These are phyloP conservation scores for Grigorovia transvaalensis DNA, from an alignment of 805 yeast species.

Conservation along the genomic window DNA sequence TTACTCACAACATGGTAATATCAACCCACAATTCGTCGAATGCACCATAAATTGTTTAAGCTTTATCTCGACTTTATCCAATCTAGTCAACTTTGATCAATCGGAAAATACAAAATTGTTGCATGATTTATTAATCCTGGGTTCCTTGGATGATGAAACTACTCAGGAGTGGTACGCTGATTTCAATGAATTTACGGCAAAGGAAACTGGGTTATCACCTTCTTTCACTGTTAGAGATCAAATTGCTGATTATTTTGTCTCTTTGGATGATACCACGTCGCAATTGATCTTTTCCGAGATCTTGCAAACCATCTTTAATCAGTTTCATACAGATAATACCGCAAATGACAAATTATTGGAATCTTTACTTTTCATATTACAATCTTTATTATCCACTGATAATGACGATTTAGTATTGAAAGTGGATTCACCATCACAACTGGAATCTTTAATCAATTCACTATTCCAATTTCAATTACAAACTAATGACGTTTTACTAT, in stretches of 20 bases:
- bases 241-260: conserved; percentile 44
- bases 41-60: conserved; percentile 16
- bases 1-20: background rate
- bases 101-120: conserved; percentile 10
- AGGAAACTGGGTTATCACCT: conserved; percentile 58
- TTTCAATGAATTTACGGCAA: conserved; percentile 60
- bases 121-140: conserved; percentile 29
- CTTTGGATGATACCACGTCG: conserved; percentile 28
- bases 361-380: conserved; percentile 17
- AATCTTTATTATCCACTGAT: conserved; percentile 12
- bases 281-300: conserved; percentile 2
- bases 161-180: conserved; percentile 47
- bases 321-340: background rate
- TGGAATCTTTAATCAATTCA: conserved; percentile 6
- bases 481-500: conserved; percentile 31
- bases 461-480: conserved; percentile 4
- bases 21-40: conserved; percentile 9
- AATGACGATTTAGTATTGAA: conserved; percentile 1
- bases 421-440: background rate
- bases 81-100: conserved; percentile 2
- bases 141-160: conserved; percentile 34
- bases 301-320: background rate
- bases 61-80: conserved; percentile 12
- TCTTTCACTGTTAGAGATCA: conserved; percentile 50
- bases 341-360: conserved; percentile 9